These are phyloP conservation scores for Phytophthora palmivora DNA, from an alignment of 352 stramenopile species.

Conservation along the genomic window DNA sequence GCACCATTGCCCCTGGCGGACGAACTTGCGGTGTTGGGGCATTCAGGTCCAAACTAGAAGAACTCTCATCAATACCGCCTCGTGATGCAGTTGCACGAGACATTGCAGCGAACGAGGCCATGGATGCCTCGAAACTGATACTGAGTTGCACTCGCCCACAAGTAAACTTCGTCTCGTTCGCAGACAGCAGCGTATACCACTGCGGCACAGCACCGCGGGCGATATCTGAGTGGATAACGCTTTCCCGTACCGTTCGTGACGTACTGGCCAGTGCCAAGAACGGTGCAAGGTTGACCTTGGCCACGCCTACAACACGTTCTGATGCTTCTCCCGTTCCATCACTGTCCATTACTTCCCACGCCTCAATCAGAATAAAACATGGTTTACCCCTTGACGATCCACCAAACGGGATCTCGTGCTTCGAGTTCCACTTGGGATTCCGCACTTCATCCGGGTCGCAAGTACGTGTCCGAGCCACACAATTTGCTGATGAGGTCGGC, in stretches of 20 bases:
- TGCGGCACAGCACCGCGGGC: conserved; percentile 82
- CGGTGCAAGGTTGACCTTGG: conserved; percentile 89
- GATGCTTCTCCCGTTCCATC: conserved; percentile 40
- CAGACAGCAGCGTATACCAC: conserved; percentile 88
- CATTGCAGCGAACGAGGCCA: conserved; percentile 46
- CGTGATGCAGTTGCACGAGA: conserved; percentile 29
- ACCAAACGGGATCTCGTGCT: conserved; percentile 74
- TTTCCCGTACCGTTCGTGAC: conserved; percentile 82
- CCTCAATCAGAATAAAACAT: conserved; percentile 90
- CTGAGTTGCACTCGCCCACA: conserved; percentile 87
- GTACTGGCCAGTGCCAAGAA: conserved; percentile 86
- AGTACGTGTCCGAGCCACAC: conserved; percentile 68
- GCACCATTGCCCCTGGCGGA: conserved; percentile 40
- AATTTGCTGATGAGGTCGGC: conserved; percentile 76
- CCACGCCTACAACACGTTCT: conserved; percentile 82
- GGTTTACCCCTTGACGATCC: conserved; percentile 79
- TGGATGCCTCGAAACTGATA: conserved; percentile 80
- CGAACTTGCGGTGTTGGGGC: conserved; percentile 64
- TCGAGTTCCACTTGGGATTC: conserved; percentile 86
- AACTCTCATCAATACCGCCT: conserved; percentile 41
- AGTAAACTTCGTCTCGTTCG: conserved; percentile 85
- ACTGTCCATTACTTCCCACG: conserved; percentile 71
- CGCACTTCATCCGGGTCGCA: conserved; percentile 58
- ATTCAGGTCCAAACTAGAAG: conserved; percentile 53
- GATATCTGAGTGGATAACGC: conserved; percentile 86